Percentiles rank a stretch among this genome's conserved stretches.
phyloP scores from a whole-genome alignment of 495 filamentous ascomycete genomes.

The Hypomontagnella submonticulosa region DNA sequence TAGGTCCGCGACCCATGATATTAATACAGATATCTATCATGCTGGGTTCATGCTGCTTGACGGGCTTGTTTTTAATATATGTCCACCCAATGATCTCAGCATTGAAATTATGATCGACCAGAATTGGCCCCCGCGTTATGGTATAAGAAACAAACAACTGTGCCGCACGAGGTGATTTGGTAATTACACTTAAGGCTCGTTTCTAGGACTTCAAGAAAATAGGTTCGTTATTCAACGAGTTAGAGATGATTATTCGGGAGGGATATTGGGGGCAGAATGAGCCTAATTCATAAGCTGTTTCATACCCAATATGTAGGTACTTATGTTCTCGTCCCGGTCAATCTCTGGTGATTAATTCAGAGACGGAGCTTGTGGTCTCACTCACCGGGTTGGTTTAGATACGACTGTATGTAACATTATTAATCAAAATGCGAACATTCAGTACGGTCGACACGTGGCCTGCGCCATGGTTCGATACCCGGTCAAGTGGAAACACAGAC shows the following conservation, averaged over 20 bases:
- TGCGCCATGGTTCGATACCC: constrained; percentile 29
- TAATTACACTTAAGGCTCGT: too few species aligned
- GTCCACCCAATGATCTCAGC: constrained; percentile 9
- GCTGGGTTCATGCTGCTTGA: constrained; percentile 23
- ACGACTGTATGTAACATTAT: constrained; percentile 12
- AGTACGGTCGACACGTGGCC: constrained; percentile 38
- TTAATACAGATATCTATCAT: constrained; percentile 5
- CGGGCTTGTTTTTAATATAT: constrained; percentile 10
- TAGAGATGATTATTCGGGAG: too few species aligned
- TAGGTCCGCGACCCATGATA: background rate
- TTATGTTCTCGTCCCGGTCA: constrained; percentile 12
- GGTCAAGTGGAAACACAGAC: constrained; percentile 40
- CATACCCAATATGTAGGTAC: background rate
- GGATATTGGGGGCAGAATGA: too few species aligned
- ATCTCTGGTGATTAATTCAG: background rate
- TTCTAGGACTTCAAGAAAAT: too few species aligned
- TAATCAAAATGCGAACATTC: constrained; percentile 8
- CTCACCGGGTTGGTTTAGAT: too few species aligned
- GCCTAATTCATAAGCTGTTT: too few species aligned
- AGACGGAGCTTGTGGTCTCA: background rate
- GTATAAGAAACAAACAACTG: constrained; percentile 14
- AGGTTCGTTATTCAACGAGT: too few species aligned
- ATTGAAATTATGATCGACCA: constrained; percentile 37
- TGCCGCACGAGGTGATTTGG: background rate
- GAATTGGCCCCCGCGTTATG: constrained; percentile 5